Conservation (phyloP, 306 rosid species). For the Dryas drummondii region DNA sequence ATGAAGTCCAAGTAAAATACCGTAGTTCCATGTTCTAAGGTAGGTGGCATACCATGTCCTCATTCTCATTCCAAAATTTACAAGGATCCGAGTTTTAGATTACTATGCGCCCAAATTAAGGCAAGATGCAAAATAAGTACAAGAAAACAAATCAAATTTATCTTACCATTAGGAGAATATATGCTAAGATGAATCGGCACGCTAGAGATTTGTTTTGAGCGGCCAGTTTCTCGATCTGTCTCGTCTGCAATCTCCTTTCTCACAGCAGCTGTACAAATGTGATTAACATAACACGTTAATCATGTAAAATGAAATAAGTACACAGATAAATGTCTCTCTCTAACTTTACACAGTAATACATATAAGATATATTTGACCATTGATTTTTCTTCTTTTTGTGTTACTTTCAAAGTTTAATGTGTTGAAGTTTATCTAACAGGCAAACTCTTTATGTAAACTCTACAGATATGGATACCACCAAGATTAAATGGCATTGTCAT, state of each 20-base stretch:
- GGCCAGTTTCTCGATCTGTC: conserved; percentile 98
- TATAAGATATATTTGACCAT: background rate
- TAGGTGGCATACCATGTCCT: background rate
- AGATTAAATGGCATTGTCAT: background rate
- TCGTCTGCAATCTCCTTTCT: conserved; percentile 94
- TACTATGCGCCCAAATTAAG: background rate
- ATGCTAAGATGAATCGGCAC: conserved; percentile 97
- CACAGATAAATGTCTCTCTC: background rate
- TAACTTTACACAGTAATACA: background rate
- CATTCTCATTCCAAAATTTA: background rate
- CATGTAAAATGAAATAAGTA: background rate
- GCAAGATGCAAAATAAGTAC: background rate
- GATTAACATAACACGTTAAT: conserved; percentile 3
- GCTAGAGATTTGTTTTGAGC: conserved; percentile 69
- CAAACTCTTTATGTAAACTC: background rate
- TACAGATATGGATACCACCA: background rate
- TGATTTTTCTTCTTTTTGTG: background rate
- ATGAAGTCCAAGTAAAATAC: background rate
- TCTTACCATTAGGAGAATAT: conserved; percentile 82
- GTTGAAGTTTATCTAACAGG: background rate
- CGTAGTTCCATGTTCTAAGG: background rate
- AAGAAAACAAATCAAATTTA: conserved; percentile 2
- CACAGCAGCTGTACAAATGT: conserved; percentile 68
- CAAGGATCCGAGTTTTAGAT: background rate
- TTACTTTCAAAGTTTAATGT: background rate